These are phyloP conservation scores for Trichoderma citrinoviride DNA, from an alignment of 2,329 filamentous ascomycete genomes.

Conservation along the genomic window DNA sequence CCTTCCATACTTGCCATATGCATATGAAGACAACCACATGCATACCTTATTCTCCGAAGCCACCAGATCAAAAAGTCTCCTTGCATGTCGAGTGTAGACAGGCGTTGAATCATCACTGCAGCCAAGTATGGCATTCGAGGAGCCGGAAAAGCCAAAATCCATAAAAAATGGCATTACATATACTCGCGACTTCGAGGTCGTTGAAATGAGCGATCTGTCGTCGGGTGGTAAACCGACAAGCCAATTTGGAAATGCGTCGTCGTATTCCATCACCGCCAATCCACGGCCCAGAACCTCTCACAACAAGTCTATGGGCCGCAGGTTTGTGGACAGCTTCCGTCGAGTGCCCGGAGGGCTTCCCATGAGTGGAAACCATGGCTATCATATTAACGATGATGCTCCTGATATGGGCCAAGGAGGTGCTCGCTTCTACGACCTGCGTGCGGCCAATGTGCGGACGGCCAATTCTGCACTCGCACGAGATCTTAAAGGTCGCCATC, in stretches of 20 bases:
- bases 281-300: not conserved
- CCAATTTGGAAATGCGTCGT: not conserved
- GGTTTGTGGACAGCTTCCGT: constrained; percentile 6
- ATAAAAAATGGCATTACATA: constrained; percentile 13
- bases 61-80: not conserved
- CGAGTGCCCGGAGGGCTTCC: constrained; percentile 5
- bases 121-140: not conserved
- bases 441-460: constrained; percentile 6
- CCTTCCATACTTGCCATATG: not conserved
- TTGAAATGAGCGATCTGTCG: constrained; percentile 4
- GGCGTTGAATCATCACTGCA: not conserved
- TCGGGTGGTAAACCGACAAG: not conserved
- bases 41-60: not conserved
- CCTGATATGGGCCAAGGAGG: not conserved
- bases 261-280: not conserved
- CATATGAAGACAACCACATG: not conserved
- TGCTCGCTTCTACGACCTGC: constrained; percentile 4
- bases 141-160: constrained; percentile 9
- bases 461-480: constrained; percentile 9
- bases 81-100: not conserved
- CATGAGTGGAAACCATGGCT: not conserved
- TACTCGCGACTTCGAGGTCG: constrained; percentile 1
- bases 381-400: constrained; percentile 8
- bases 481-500: constrained; percentile 4
- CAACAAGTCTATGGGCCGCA: constrained; percentile 5